Evolutionary conservation across 129 eudicot species (phyloP).

Genomic region (Arctium lappa): DNA sequence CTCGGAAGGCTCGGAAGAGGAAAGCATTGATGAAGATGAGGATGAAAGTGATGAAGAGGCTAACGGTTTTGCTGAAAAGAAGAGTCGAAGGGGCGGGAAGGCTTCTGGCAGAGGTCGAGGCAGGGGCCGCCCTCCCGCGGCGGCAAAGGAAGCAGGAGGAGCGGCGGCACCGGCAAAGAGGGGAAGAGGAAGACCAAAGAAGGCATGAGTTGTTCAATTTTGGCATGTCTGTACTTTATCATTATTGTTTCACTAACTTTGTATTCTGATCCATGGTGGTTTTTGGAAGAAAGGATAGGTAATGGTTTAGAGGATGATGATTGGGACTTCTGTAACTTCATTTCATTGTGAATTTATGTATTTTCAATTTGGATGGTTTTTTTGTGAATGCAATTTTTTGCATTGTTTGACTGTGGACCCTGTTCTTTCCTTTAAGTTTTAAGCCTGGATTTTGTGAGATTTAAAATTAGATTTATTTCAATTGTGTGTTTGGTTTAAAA

Average conservation of each 20-base stretch:
- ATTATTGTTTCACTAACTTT: slow-evolving; percentile 6
- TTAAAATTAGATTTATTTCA: no score
- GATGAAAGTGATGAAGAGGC: slow-evolving; percentile 52
- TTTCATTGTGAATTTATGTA: slow-evolving; percentile 13
- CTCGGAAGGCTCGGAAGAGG: slow-evolving; percentile 50
- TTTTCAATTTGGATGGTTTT: slow-evolving; percentile 6
- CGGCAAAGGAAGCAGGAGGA: slow-evolving; percentile 20
- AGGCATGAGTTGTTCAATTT: slow-evolving; percentile 35
- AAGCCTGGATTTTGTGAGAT: no score
- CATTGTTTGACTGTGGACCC: not conserved
- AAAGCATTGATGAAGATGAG: slow-evolving; percentile 28
- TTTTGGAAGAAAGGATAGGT: slow-evolving; percentile 1
- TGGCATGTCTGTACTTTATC: slow-evolving; percentile 3
- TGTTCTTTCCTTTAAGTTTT: not conserved
- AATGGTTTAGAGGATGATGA: slow-evolving; percentile 15
- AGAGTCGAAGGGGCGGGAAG: slow-evolving; percentile 60
- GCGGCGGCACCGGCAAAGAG: slow-evolving; percentile 21
- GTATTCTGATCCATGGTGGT: slow-evolving; percentile 18
- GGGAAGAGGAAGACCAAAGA: slow-evolving; percentile 74
- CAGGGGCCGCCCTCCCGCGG: slow-evolving; percentile 54
- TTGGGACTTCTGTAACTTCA: not conserved
- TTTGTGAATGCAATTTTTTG: not conserved
- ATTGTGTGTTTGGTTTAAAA: no score
- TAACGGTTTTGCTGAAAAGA: slow-evolving; percentile 43
- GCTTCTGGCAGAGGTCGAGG: slow-evolving; percentile 61